Conservation (phyloP, 176 grass and related monocot species). For the Musa schizocarpa region DNA sequence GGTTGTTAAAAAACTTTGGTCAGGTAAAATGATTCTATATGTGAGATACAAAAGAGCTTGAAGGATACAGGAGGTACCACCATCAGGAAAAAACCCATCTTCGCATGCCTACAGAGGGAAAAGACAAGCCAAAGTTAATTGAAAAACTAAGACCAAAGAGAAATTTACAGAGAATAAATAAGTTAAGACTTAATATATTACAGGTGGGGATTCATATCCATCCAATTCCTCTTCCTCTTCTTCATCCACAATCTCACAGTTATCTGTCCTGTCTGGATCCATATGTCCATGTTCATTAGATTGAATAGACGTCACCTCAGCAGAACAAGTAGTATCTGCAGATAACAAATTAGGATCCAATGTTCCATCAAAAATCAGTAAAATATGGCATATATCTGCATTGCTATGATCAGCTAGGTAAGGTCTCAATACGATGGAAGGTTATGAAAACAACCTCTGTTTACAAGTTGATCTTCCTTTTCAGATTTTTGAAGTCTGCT, state of each 20-base stretch:
- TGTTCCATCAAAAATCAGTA: neutral
- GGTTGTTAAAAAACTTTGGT: neutral
- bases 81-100: slow-evolving; percentile 31
- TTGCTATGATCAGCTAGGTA: neutral
- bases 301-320: slow-evolving; percentile 18
- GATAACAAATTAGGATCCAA: neutral
- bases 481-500: slow-evolving; percentile 34
- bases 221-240: slow-evolving; percentile 56
- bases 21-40: slow-evolving; percentile 9
- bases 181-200: slow-evolving; percentile 24
- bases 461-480: slow-evolving; percentile 40
- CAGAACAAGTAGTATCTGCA: slow-evolving; percentile 22
- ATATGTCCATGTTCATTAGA: slow-evolving; percentile 18
- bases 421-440: neutral
- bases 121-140: slow-evolving; percentile 20
- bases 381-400: slow-evolving; percentile 9
- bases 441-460: slow-evolving; percentile 28
- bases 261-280: slow-evolving; percentile 36
- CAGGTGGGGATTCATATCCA: slow-evolving; percentile 45
- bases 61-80: slow-evolving; percentile 46
- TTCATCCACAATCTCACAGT: slow-evolving; percentile 43
- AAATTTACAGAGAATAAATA: slow-evolving; percentile 18
- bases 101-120: slow-evolving; percentile 30
- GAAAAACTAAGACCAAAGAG: neutral
- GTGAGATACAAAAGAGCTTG: neutral